phyloP scores from a whole-genome alignment of 2,329 filamentous ascomycete genomes.

The Penicillium frequentans region DNA sequence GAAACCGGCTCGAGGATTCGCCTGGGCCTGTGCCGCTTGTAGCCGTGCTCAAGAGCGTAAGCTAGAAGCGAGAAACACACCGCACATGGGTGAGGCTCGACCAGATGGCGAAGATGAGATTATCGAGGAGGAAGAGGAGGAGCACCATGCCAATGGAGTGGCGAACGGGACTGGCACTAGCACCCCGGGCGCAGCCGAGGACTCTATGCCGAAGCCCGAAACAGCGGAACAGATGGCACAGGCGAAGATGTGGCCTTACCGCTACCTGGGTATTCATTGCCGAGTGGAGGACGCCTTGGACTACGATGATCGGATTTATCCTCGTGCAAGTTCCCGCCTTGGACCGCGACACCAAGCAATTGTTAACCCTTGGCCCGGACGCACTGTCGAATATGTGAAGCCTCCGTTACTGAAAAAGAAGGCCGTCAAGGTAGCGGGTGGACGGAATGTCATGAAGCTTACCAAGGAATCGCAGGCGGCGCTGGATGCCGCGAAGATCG shows the following conservation, averaged over 20 bases:
- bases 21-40: constrained; percentile 95
- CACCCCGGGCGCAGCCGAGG: constrained; percentile 58
- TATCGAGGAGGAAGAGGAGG: constrained; percentile 65
- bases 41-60: constrained; percentile 94
- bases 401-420: constrained; percentile 81
- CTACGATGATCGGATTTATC: constrained; percentile 96
- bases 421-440: constrained; percentile 57
- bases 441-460: constrained; percentile 60
- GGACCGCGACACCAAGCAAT: constrained; percentile 90
- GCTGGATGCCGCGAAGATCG: constrained; percentile 76
- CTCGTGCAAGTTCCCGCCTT: constrained; percentile 86
- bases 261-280: constrained; percentile 94
- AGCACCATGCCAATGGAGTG: constrained; percentile 63
- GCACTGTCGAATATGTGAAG: constrained; percentile 86
- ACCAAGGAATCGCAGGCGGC: constrained; percentile 78
- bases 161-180: constrained; percentile 62
- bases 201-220: constrained; percentile 58
- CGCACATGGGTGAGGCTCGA: constrained; percentile 60
- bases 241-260: constrained; percentile 92
- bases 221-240: constrained; percentile 89
- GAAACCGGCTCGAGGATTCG: constrained; percentile 95
- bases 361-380: constrained; percentile 80
- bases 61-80: constrained; percentile 84
- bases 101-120: constrained; percentile 64
- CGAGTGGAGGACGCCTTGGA: constrained; percentile 93